Base-by-base conservation (phyloP, 768 basidiomycete species). In the Suillus bovinus region DNA sequence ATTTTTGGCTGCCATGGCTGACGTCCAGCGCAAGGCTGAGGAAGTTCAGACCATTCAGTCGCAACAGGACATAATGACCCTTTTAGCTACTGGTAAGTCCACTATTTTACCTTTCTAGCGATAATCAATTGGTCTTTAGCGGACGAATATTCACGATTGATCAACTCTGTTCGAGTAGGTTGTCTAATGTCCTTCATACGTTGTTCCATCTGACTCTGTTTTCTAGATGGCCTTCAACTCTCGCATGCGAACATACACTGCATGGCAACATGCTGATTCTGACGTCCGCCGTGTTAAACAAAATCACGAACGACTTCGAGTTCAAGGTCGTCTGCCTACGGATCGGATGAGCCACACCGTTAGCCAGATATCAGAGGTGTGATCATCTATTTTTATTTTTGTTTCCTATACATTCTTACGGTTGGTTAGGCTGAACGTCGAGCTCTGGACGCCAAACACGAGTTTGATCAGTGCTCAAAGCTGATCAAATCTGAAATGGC, bases 71-170 rank as follows among this genome's bases (percentile, higher is more conserved):
- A 83, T 95, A 68, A 79, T 86, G 34, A 89, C 90, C 1, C 72
- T 99, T 33, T 81, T 95, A 82, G 87, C 86, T 58, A 91, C 92
- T 54, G 88, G 89, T 87, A 66, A 33, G 53, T 27, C 17, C 22
- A 52, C 36, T 60, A 22, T 50, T 29, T 17, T 14, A 11, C 33
- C 42, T 49, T 31, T 24, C 59, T 14, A 61, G 6, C 61, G 20
- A 31, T 17, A 7, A 20, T 63, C 68, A 54, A 73, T 39, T 54
- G 50, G 22, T 4, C 33, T 58, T 42, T 60, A 77, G 93, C 86
- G 53, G 96, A 99, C 70, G 95, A 97, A 74, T 99, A 99, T 71
- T 86, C 94, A n/a, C 82, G 96, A 58, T 80, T 98, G 58, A 91
- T 96, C 64, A 87, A 84, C 67, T 93, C 91, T 61, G 94, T 96